Evolutionary conservation across 139 green algal species (phyloP).

Genomic region (Chlorella sp.): DNA sequence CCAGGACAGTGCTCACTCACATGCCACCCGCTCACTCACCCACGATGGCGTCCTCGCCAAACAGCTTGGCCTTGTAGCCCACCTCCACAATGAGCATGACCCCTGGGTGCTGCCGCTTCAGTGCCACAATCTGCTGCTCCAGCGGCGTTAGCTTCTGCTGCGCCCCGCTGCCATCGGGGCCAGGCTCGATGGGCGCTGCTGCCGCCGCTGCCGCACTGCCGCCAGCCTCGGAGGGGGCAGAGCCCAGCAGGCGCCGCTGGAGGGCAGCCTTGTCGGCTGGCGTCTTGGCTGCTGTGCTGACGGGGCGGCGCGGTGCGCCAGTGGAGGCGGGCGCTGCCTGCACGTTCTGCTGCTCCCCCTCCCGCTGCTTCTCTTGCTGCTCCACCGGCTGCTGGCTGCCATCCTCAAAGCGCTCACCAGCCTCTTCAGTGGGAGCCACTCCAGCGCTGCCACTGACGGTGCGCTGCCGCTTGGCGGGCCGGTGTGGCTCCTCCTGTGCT

Average conservation of each 20-base stretch:
- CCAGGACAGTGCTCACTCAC: too few species aligned
- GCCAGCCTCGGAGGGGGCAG: neutral
- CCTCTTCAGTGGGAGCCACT: neutral
- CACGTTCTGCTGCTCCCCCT: too few species aligned
- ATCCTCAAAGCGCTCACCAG: neutral
- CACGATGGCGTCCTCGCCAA: slow-evolving; percentile 88
- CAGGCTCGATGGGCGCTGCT: neutral
- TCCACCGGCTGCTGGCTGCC: neutral
- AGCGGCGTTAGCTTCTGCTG: slow-evolving; percentile 76
- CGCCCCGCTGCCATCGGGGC: too few species aligned
- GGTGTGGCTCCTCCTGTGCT: neutral
- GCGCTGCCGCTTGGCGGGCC: neutral
- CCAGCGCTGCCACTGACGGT: neutral
- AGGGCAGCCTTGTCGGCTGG: too few species aligned
- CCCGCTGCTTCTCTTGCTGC: neutral
- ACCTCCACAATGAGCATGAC: slow-evolving; percentile 58
- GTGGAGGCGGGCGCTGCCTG: too few species aligned
- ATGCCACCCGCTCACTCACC: too few species aligned
- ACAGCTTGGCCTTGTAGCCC: slow-evolving; percentile 90
- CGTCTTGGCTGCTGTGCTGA: neutral
- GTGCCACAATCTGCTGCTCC: slow-evolving; percentile 71
- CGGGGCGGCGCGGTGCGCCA: too few species aligned
- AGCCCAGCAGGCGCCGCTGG: neutral
- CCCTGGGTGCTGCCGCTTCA: slow-evolving; percentile 57
- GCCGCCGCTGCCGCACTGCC: neutral